These are phyloP conservation scores for Cyclocybe aegerita DNA, from an alignment of 768 basidiomycete genomes.

Conservation along the genomic window DNA sequence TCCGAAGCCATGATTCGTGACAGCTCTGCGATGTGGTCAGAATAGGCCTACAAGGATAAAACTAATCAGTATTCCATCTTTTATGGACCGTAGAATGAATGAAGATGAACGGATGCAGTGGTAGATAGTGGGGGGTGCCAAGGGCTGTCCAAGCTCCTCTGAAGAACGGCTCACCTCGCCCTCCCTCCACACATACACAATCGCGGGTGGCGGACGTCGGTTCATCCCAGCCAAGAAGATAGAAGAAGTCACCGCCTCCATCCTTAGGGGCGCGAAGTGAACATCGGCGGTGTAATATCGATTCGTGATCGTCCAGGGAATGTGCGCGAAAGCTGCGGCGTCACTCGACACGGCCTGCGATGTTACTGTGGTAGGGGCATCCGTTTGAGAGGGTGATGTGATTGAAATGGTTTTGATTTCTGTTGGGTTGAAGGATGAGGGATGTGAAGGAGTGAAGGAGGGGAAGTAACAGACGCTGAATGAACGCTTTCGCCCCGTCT, in stretches of 20 bases:
- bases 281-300: constrained; percentile 82
- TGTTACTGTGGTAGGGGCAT: background rate
- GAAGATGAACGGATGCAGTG: too few relatives aligned
- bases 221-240: constrained; percentile 38
- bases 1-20: constrained; percentile 38
- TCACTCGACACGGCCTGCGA: background rate
- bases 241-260: constrained; percentile 28
- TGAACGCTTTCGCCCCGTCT: constrained; percentile 3
- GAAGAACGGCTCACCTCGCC: constrained; percentile 53
- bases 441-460: background rate
- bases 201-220: constrained; percentile 45
- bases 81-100: too few relatives aligned
- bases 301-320: constrained; percentile 79
- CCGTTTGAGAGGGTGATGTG: constrained; percentile 8
- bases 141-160: background rate
- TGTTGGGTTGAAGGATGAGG: background rate
- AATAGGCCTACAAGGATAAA: constrained; percentile 48
- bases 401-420: background rate
- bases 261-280: constrained; percentile 56
- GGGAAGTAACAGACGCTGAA: constrained; percentile 3
- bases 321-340: constrained; percentile 15
- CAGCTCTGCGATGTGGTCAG: constrained; percentile 52
- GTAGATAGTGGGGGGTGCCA: too few relatives aligned
- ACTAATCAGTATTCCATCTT: background rate
- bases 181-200: constrained; percentile 69